Percentiles rank a stretch among this genome's conserved stretches.
Evolutionary conservation across 306 rosid species (phyloP).

Genomic region (Prunus mira): DNA sequence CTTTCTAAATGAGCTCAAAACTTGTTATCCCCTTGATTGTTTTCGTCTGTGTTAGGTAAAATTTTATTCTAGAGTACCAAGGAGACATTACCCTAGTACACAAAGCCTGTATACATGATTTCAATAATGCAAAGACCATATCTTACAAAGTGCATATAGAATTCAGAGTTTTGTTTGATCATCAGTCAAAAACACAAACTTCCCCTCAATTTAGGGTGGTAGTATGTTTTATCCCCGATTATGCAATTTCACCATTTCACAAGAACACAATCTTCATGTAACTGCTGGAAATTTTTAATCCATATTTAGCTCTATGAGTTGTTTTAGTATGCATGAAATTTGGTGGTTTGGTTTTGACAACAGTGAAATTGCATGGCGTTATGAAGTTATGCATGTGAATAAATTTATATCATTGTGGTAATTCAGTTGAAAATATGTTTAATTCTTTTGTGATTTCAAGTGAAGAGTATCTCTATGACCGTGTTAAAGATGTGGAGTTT

Average conservation of each 20-base stretch:
- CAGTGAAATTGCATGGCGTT: neutral
- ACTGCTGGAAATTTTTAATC: neutral
- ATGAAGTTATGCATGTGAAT: neutral
- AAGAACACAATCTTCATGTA: neutral
- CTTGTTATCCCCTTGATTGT: neutral
- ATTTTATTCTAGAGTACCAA: neutral
- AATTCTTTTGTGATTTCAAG: neutral
- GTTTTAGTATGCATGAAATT: neutral
- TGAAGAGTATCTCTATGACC: neutral
- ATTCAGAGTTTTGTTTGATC: neutral
- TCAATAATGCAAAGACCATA: neutral
- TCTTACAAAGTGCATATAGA: neutral
- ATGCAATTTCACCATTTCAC: neutral
- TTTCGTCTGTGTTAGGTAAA: neutral
- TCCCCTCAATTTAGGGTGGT: neutral
- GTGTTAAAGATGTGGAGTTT: neutral
- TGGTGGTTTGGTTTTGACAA: neutral
- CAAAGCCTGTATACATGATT: neutral
- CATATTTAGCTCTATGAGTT: neutral
- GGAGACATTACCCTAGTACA: neutral
- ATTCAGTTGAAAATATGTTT: neutral
- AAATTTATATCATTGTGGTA: neutral
- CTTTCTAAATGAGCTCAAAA: conserved; percentile 5
- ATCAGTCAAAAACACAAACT: neutral
- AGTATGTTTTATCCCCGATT: neutral